Evolutionary conservation across 2,329 filamentous ascomycete genomes (phyloP), one percentile per base, ranked within the genome.

Genomic region (Cladophialophora carrionii): DNA sequence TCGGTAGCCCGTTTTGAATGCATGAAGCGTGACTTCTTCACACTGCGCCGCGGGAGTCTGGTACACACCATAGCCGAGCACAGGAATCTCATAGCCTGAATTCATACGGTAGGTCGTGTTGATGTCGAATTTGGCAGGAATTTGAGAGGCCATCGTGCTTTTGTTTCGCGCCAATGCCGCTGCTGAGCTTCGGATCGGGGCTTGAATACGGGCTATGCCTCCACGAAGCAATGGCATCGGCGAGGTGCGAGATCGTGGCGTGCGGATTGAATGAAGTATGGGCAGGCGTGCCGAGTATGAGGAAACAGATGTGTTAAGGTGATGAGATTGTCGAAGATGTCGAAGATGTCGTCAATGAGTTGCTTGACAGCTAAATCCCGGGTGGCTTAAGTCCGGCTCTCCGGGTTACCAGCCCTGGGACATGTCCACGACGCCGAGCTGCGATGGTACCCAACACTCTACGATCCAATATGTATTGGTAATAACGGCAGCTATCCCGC

Each of bases 1-100:
- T 65, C 83, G 79, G 71, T 87, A 87, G 55, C 85, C 85, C 14
- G 77, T 74, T 68, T 83, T 78, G 65, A 87, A 77, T 0, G 85
- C 83, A 67, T 88, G 85, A 12, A 80, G 69, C 7, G 85, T 84
- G 0, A 88, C 84, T 31, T 82, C 80, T 71, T 86, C 83, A n/a
- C 84, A 82, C 5, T 84, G 75, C 64, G 82, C 80, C 24, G 84
- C 79, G 12, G 87, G 86, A 10, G 83, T 85, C 59, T 66, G 57
- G 10, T 55, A 65, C n/a, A 81, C 79, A 24, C 79, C 78, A 68
- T 77, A 80, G 8, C 79, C 78, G 37, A 79, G 70, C 2, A 76
- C 71, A 1, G 77, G 77, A 56, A 79, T 79, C 61, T 76, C 72
- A 63, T 77, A 56, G 53, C 77, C 77, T 60, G 77, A 77, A 65